Conservation (phyloP, 306 rosid genomes). For the Casuarina glauca region DNA sequence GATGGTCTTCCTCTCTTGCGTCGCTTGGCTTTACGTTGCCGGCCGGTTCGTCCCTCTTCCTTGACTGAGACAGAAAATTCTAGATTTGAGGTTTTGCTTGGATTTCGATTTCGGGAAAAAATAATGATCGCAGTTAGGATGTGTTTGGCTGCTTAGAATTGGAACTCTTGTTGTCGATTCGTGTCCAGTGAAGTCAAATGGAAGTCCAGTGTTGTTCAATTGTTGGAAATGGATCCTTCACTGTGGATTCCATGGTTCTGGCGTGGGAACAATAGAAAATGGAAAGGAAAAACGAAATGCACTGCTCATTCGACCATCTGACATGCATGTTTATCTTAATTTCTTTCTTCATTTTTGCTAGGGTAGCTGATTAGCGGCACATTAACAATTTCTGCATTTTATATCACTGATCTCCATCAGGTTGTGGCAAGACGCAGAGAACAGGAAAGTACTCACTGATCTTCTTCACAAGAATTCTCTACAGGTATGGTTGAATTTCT, state of each 20-base stretch:
- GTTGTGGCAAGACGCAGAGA: conserved; percentile 99
- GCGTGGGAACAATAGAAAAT: background rate
- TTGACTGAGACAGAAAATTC: background rate
- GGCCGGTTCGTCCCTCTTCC: conserved; percentile 57
- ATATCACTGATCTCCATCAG: conserved; percentile 32
- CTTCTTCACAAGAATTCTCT: conserved; percentile 64
- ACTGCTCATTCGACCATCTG: background rate
- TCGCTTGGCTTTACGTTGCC: conserved; percentile 98
- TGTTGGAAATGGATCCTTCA: background rate
- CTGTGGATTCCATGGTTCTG: background rate
- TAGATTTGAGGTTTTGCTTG: background rate
- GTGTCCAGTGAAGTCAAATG: background rate
- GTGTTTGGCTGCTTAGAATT: background rate
- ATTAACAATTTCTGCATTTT: background rate
- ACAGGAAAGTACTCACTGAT: conserved; percentile 62
- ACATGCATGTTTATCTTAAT: background rate
- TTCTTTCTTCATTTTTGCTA: background rate
- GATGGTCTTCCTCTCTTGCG: conserved; percentile 86
- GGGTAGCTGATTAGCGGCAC: background rate
- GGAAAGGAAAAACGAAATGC: too few species aligned
- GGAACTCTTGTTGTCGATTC: background rate
- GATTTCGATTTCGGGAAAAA: background rate
- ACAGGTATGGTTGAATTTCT: conserved; percentile 50
- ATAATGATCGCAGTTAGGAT: background rate
- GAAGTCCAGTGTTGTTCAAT: background rate